phyloP scores from a whole-genome alignment of 2,329 filamentous ascomycete species.

The Talaromyces sp. region DNA sequence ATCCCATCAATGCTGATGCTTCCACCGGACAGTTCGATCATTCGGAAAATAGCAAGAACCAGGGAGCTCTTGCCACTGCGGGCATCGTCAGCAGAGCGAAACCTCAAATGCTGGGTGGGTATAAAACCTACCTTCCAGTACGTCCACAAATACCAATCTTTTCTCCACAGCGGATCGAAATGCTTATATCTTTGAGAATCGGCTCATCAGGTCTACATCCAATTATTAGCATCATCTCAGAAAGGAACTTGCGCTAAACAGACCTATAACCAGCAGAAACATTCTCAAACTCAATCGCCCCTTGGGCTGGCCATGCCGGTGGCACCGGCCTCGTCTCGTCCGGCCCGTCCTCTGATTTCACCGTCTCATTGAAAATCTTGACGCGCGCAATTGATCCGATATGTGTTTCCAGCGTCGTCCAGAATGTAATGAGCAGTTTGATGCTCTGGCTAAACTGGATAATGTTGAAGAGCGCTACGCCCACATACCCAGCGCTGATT shows the following conservation, averaged over 20 bases:
- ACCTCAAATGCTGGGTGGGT: background rate
- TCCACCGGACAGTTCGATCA: slow-evolving; percentile 37
- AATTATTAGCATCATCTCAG: background rate
- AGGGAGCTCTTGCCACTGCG: slow-evolving; percentile 40
- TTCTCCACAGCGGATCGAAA: slow-evolving; percentile 39
- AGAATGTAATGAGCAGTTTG: slow-evolving; percentile 47
- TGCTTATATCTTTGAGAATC: slow-evolving; percentile 42
- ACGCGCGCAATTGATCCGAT: slow-evolving; percentile 54
- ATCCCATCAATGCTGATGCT: slow-evolving; percentile 39
- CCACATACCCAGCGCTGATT: slow-evolving; percentile 46
- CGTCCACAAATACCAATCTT: slow-evolving; percentile 39
- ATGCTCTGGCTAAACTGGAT: slow-evolving; percentile 50
- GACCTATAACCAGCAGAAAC: slow-evolving; percentile 43
- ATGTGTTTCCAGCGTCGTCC: slow-evolving; percentile 55
- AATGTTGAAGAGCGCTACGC: slow-evolving; percentile 50
- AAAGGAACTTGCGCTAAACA: background rate
- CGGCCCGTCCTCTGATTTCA: slow-evolving; percentile 39
- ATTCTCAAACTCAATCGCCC: slow-evolving; percentile 39
- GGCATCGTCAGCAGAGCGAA: background rate
- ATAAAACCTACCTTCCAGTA: slow-evolving; percentile 21
- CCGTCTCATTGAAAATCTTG: slow-evolving; percentile 46
- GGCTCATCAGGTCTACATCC: slow-evolving; percentile 19
- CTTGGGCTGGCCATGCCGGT: slow-evolving; percentile 38
- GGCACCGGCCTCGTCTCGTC: slow-evolving; percentile 36
- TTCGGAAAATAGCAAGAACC: slow-evolving; percentile 37